These are phyloP conservation scores for Platanthera guangdongensis DNA, from an alignment of 106 monocot genomes.

Conservation along the genomic window DNA sequence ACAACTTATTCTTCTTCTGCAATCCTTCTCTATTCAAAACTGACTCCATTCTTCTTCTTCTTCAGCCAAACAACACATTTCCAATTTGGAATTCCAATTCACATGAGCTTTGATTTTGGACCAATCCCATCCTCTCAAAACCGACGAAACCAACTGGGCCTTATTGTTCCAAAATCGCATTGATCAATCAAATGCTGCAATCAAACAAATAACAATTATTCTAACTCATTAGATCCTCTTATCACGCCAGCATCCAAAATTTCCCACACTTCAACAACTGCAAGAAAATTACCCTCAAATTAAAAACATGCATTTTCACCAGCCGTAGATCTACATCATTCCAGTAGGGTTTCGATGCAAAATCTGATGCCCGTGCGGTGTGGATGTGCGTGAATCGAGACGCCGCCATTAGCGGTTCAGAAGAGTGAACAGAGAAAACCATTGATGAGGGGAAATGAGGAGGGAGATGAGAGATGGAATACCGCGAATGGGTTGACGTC, in stretches of 20 bases:
- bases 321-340: background rate
- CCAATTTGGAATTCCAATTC: too few species aligned
- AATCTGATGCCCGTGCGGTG: background rate
- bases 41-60: too few species aligned
- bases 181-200: background rate
- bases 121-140: too few species aligned
- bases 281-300: background rate
- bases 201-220: background rate
- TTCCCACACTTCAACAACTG: background rate
- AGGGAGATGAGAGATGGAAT: background rate
- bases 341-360: background rate
- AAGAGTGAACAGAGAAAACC: background rate
- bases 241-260: background rate
- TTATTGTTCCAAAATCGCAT: background rate
- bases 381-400: background rate
- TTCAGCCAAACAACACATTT: too few species aligned
- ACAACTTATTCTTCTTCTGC: too few species aligned
- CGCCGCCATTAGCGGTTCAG: background rate
- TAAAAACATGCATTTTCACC: background rate
- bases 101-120: too few species aligned
- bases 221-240: background rate
- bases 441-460: background rate
- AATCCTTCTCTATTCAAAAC: too few species aligned
- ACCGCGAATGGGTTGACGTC: slow-evolving; percentile 7
- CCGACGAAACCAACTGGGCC: too few species aligned